These are phyloP conservation scores for Isochrysis galbana DNA, from an alignment of 78 protist species.

Conservation along the genomic window DNA sequence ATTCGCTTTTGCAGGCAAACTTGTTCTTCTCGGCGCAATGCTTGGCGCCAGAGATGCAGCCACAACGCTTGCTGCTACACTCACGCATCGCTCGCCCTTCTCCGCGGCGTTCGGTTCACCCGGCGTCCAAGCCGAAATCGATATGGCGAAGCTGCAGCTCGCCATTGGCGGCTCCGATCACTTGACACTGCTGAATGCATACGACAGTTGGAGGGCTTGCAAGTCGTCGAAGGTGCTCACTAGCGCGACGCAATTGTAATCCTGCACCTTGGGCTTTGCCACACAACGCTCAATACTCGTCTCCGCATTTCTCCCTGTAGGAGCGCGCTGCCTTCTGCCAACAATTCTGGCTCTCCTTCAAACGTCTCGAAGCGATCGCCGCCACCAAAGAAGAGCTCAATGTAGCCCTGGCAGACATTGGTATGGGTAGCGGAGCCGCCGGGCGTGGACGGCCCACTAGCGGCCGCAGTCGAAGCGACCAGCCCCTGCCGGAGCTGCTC, in stretches of 20 bases:
- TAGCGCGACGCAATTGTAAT: too few relatives aligned
- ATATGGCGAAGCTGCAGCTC: conserved; percentile 41
- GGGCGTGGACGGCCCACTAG: not conserved
- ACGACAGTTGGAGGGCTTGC: conserved; percentile 58
- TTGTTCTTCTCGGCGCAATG: conserved; percentile 57
- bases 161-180: conserved; percentile 64
- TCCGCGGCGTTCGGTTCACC: conserved; percentile 53
- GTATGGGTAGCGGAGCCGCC: not conserved
- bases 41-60: conserved; percentile 65
- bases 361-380: conserved; percentile 32
- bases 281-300: too few relatives aligned
- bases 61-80: conserved; percentile 77
- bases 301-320: too few relatives aligned
- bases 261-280: too few relatives aligned
- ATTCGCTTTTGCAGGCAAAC: too few relatives aligned
- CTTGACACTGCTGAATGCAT: conserved; percentile 58
- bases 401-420: conserved; percentile 37
- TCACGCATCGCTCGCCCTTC: conserved; percentile 66
- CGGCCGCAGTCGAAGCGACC: too few relatives aligned
- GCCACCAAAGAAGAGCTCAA: conserved; percentile 57
- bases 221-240: not conserved
- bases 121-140: conserved; percentile 12
- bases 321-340: conserved; percentile 49
- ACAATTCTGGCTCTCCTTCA: not conserved
- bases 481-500: conserved; percentile 21